A percentile compares a stretch with the other conserved stretches of the same genome.
phyloP scores from a whole-genome alignment of 1,139 yeast genomes.

The Blastobotrys apis region DNA sequence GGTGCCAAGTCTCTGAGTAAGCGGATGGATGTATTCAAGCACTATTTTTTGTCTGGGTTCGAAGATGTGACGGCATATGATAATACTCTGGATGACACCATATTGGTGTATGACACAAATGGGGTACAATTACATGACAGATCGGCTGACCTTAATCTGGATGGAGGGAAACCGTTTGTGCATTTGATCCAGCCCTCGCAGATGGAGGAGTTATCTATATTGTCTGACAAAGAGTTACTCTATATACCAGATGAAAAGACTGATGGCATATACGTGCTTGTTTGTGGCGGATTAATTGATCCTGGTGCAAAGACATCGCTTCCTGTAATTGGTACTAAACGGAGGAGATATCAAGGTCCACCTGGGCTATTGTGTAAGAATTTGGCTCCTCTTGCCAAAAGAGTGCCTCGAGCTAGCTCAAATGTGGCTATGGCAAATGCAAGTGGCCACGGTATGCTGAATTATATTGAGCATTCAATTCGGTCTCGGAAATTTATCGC shows the following conservation, averaged over 20 bases:
- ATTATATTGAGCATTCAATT: too few species aligned
- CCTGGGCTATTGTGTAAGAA: slow-evolving; percentile 14
- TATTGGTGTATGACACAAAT: not conserved
- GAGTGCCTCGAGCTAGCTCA: slow-evolving; percentile 34
- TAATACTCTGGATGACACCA: not conserved
- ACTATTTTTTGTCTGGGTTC: slow-evolving; percentile 41
- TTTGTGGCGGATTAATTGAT: not conserved
- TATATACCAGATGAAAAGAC: not conserved
- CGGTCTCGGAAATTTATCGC: too few species aligned
- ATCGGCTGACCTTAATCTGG: not conserved
- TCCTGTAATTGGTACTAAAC: not conserved
- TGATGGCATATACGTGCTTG: slow-evolving; percentile 1
- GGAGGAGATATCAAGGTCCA: not conserved
- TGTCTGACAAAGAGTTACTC: not conserved
- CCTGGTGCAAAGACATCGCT: not conserved
- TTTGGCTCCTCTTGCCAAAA: slow-evolving; percentile 13
- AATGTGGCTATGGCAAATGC: slow-evolving; percentile 35
- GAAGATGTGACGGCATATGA: not conserved
- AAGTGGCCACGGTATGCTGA: slow-evolving; percentile 37
- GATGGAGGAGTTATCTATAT: not conserved
- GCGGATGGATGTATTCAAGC: slow-evolving; percentile 57
- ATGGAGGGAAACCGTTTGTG: not conserved
- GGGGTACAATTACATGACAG: not conserved
- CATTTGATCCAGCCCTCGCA: not conserved
- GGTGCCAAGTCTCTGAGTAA: slow-evolving; percentile 46